phyloP scores from a whole-genome alignment of 495 filamentous ascomycete genomes.

The Acidomyces sp. region DNA sequence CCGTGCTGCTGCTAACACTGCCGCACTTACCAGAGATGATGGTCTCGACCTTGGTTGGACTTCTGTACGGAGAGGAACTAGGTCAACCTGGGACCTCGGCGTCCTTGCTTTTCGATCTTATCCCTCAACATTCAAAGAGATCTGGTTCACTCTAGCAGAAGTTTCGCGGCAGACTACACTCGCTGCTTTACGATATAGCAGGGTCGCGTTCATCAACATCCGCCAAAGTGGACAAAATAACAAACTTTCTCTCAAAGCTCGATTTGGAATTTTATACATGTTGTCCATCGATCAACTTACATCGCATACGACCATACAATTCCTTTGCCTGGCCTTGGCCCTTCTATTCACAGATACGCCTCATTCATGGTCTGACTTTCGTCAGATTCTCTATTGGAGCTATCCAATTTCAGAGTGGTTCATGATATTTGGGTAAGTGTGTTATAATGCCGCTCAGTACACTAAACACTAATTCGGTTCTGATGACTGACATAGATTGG shows the following conservation, averaged over 20 bases:
- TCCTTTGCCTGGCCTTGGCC: constrained; percentile 2
- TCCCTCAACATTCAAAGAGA: background rate
- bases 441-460: background rate
- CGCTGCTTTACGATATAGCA: constrained; percentile 1
- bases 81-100: background rate
- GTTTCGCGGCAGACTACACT: background rate
- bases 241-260: constrained; percentile 1
- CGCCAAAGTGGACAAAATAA: background rate
- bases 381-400: constrained; percentile 2
- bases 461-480: too few species aligned
- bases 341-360: constrained; percentile 3
- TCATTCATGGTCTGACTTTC: constrained; percentile 1
- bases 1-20: background rate
- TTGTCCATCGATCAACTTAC: background rate
- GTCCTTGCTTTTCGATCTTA: constrained; percentile 3
- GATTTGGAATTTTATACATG: background rate
- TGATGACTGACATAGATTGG: background rate
- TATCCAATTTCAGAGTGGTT: constrained; percentile 6
- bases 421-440: constrained; percentile 7
- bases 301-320: constrained; percentile 4
- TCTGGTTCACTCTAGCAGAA: background rate
- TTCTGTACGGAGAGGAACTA: background rate
- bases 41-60: constrained; percentile 2
- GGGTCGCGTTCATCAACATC: constrained; percentile 1
- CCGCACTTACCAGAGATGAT: background rate